These are phyloP conservation scores for Chiua virens DNA, from an alignment of 768 basidiomycete genomes.

Conservation along the genomic window DNA sequence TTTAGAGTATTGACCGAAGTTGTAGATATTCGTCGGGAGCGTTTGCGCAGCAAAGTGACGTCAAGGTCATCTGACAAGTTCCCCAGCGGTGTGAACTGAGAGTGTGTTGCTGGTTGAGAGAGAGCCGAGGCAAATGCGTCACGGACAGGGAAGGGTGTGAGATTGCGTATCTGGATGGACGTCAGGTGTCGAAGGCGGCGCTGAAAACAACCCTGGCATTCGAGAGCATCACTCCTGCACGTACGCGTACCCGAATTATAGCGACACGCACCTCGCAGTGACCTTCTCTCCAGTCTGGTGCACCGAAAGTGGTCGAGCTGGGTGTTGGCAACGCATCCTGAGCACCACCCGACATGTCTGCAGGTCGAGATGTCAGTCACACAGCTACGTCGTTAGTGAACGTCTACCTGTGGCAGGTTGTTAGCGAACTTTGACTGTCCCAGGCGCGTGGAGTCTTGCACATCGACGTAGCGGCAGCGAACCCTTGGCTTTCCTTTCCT, in stretches of 20 bases:
- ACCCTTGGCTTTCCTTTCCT: conserved; percentile 24
- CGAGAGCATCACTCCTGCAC: background rate
- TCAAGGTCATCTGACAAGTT: conserved; percentile 72
- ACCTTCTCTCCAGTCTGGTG: conserved; percentile 5
- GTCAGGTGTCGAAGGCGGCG: conserved; percentile 74
- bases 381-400: background rate
- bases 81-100: conserved; percentile 57
- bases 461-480: background rate
- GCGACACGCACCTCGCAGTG: conserved; percentile 15
- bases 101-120: conserved; percentile 59
- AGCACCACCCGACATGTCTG: conserved; percentile 22
- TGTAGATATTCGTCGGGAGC: conserved; percentile 59
- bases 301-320: conserved; percentile 14
- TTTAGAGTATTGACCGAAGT: conserved; percentile 53
- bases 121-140: conserved; percentile 74
- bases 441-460: background rate
- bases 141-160: conserved; percentile 82
- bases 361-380: background rate
- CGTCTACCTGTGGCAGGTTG: background rate
- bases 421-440: conserved; percentile 1
- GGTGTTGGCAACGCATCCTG: conserved; percentile 17
- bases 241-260: background rate
- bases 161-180: conserved; percentile 72
- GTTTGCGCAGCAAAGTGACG: conserved; percentile 55
- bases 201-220: conserved; percentile 37